These are phyloP conservation scores for Lactarius sanguifluus DNA, from an alignment of 768 basidiomycete species.

Conservation along the genomic window DNA sequence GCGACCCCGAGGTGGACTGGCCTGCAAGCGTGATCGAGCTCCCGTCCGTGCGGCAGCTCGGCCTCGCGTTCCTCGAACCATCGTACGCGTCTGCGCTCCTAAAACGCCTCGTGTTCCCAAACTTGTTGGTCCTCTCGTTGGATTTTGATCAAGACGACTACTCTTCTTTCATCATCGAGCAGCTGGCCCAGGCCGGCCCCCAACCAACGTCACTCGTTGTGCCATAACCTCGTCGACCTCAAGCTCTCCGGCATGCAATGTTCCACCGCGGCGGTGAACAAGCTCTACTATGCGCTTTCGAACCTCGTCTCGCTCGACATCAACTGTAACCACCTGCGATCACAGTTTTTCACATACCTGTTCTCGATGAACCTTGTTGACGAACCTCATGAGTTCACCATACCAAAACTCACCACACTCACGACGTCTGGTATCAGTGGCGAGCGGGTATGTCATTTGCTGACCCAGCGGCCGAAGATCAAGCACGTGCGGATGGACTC, in stretches of 20 bases:
- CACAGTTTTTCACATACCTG: slow-evolving; percentile 34
- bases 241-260: slow-evolving; percentile 55
- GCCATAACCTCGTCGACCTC: slow-evolving; percentile 50
- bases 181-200: slow-evolving; percentile 45
- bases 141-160: slow-evolving; percentile 59
- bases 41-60: slow-evolving; percentile 34
- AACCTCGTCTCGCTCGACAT: slow-evolving; percentile 48
- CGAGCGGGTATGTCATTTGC: slow-evolving; percentile 43
- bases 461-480: slow-evolving; percentile 48
- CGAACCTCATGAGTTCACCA: too few relatives aligned
- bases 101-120: slow-evolving; percentile 39
- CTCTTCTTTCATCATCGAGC: slow-evolving; percentile 48
- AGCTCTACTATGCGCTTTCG: slow-evolving; percentile 48
- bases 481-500: slow-evolving; percentile 47
- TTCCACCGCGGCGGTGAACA: slow-evolving; percentile 35
- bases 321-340: slow-evolving; percentile 38
- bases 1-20: slow-evolving; percentile 40
- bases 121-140: slow-evolving; percentile 43
- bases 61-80: slow-evolving; percentile 37
- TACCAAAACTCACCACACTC: slow-evolving; percentile 51
- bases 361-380: slow-evolving; percentile 9
- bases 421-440: slow-evolving; percentile 48
- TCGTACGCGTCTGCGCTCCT: slow-evolving; percentile 38
- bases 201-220: slow-evolving; percentile 40
- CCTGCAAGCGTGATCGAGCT: slow-evolving; percentile 30